These are phyloP conservation scores for Mycena sp. DNA, from an alignment of 1,284 basidiomycete genomes.

Conservation along the genomic window DNA sequence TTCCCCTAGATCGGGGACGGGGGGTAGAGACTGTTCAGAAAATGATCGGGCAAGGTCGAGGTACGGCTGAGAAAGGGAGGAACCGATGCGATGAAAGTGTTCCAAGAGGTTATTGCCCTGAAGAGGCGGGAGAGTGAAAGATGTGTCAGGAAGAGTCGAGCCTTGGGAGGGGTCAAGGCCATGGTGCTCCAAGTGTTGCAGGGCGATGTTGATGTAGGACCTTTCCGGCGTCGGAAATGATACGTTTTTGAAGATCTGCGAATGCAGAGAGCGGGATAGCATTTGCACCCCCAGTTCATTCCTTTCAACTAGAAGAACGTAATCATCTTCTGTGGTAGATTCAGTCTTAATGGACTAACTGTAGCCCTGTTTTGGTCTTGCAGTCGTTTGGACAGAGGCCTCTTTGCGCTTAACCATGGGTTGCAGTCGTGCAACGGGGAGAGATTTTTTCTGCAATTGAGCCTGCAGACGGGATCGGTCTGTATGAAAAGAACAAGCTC, in stretches of 20 bases:
- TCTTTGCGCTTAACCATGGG: background rate
- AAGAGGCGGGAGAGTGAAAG: slow-evolving; percentile 86
- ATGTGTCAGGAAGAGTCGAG: slow-evolving; percentile 80
- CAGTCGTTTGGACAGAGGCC: slow-evolving; percentile 6
- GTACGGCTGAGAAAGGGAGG: slow-evolving; percentile 83
- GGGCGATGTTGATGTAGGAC: slow-evolving; percentile 78
- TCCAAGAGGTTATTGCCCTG: slow-evolving; percentile 87
- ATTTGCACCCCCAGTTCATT: slow-evolving; percentile 95
- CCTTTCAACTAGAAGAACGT: slow-evolving; percentile 60
- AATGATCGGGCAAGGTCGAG: slow-evolving; percentile 78
- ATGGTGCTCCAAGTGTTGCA: slow-evolving; percentile 82
- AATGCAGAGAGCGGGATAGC: slow-evolving; percentile 81
- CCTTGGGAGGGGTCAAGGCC: slow-evolving; percentile 84
- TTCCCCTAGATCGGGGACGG: slow-evolving; percentile 61
- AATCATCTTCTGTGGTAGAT: background rate
- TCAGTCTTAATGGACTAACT: background rate
- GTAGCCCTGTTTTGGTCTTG: slow-evolving; percentile 4
- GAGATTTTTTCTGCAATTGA: background rate
- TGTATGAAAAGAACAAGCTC: slow-evolving; percentile 22
- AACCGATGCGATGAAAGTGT: slow-evolving; percentile 90
- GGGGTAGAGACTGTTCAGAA: slow-evolving; percentile 63
- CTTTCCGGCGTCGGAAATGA: slow-evolving; percentile 71
- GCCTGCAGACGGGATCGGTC: slow-evolving; percentile 1
- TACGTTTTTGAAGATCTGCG: slow-evolving; percentile 84
- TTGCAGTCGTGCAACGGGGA: background rate